These are phyloP conservation scores for Luzula sylvatica DNA, from an alignment of 176 grass and related monocot species.

Conservation along the genomic window DNA sequence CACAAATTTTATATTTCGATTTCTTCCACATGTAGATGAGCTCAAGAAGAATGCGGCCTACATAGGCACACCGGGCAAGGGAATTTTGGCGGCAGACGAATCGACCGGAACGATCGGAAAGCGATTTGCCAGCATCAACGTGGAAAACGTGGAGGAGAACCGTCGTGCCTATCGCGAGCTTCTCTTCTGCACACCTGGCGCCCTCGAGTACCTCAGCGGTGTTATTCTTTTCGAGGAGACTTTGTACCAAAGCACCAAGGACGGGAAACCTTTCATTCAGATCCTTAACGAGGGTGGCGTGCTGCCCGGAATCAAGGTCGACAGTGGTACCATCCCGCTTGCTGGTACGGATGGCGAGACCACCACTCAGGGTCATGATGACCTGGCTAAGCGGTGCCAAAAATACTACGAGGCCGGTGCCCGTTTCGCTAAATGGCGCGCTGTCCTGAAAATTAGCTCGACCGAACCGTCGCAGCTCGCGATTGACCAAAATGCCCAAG, in stretches of 20 bases:
- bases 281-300: conserved; percentile 1
- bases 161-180: conserved; percentile 26
- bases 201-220: conserved; percentile 21
- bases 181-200: conserved; percentile 23
- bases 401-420: conserved; percentile 30
- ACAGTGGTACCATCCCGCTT: conserved; percentile 25
- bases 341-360: conserved; percentile 32
- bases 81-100: conserved; percentile 31
- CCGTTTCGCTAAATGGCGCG: conserved; percentile 32
- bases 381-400: conserved; percentile 17
- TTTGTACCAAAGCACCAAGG: conserved; percentile 22
- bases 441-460: conserved; percentile 23
- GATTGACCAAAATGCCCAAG: conserved; percentile 27
- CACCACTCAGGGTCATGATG: conserved; percentile 30
- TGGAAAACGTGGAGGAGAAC: conserved; percentile 30
- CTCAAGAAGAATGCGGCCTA: conserved; percentile 25
- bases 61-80: conserved; percentile 32
- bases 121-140: conserved; percentile 27
- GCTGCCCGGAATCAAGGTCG: conserved; percentile 32
- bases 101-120: conserved; percentile 29
- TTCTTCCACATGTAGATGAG: conserved; percentile 18
- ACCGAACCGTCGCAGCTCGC: conserved; percentile 24
- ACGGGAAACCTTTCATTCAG: conserved; percentile 24
- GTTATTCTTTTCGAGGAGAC: conserved; percentile 32
- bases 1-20: too few relatives aligned